Conservation (phyloP, 2,329 filamentous ascomycete genomes). For the Fonsecaea pedrosoi region DNA sequence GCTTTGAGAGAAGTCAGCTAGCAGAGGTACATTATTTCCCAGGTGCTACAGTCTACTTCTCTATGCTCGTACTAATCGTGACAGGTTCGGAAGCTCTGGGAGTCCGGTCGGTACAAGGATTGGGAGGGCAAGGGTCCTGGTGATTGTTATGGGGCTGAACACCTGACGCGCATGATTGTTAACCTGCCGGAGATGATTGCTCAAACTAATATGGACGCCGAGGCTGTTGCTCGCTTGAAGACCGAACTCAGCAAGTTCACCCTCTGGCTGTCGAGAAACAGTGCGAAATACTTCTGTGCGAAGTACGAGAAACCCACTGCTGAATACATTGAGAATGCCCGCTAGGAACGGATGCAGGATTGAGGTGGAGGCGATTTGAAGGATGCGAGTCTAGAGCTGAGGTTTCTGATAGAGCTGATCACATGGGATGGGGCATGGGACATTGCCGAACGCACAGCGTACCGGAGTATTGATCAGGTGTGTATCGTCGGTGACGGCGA, state of each 20-base stretch:
- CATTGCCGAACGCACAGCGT: neutral
- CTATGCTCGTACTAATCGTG: slow-evolving; percentile 5
- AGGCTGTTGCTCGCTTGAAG: slow-evolving; percentile 84
- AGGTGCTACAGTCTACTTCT: neutral
- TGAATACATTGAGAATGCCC: slow-evolving; percentile 36
- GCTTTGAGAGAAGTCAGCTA: slow-evolving; percentile 90
- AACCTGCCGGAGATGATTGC: slow-evolving; percentile 52
- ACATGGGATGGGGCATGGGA: neutral
- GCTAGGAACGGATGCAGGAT: slow-evolving; percentile 17
- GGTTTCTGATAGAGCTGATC: neutral
- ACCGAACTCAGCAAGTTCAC: slow-evolving; percentile 89
- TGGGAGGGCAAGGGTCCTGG: slow-evolving; percentile 73
- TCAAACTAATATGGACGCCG: slow-evolving; percentile 96
- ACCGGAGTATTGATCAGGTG: neutral
- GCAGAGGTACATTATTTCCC: slow-evolving; percentile 42
- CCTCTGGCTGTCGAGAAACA: slow-evolving; percentile 80
- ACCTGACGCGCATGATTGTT: slow-evolving; percentile 81
- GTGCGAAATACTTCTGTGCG: slow-evolving; percentile 72
- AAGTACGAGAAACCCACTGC: slow-evolving; percentile 51
- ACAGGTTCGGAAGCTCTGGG: slow-evolving; percentile 73
- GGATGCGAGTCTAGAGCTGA: neutral
- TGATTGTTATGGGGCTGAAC: slow-evolving; percentile 92
- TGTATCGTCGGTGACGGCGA: neutral
- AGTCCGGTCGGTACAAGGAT: slow-evolving; percentile 63
- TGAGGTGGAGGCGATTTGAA: neutral